Evolutionary conservation across 306 rosid genomes (phyloP).

Genomic region (Cicer cuneatum): DNA sequence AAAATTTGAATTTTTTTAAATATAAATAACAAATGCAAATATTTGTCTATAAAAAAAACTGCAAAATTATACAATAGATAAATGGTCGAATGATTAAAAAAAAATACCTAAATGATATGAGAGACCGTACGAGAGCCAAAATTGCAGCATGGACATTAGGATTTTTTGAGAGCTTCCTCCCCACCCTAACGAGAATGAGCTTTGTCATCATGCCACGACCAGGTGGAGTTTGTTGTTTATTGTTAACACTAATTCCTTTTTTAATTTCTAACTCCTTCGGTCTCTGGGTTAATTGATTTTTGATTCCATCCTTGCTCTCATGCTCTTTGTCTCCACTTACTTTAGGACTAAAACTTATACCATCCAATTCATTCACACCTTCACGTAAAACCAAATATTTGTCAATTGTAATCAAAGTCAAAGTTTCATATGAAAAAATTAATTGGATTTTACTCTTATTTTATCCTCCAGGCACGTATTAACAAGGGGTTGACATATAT

Average conservation of each 20-base stretch:
- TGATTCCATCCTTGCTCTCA: conserved; percentile 53
- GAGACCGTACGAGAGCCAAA: conserved; percentile 76
- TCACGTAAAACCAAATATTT: not conserved
- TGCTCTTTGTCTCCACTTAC: conserved; percentile 37
- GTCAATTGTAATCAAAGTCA: too few relatives aligned
- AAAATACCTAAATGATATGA: conserved; percentile 64
- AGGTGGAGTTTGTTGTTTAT: conserved; percentile 69
- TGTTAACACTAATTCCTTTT: conserved; percentile 41
- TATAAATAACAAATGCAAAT: too few relatives aligned
- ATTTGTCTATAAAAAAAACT: too few relatives aligned
- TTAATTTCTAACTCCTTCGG: conserved; percentile 53
- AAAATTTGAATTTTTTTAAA: too few relatives aligned
- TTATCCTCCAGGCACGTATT: too few relatives aligned
- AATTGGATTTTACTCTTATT: too few relatives aligned
- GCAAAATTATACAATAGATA: too few relatives aligned
- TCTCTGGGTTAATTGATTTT: conserved; percentile 42
- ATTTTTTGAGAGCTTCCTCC: conserved; percentile 76
- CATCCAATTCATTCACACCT: conserved; percentile 48
- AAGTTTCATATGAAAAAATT: too few relatives aligned
- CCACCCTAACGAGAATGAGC: conserved; percentile 77
- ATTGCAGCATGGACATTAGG: conserved; percentile 77
- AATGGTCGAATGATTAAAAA: too few relatives aligned
- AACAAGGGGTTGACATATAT: too few relatives aligned
- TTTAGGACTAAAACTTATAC: conserved; percentile 52
- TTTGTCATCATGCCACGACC: conserved; percentile 71